Percentiles rank a stretch among this genome's conserved stretches.
phyloP scores from a whole-genome alignment of 768 basidiomycete genomes.

The Pilatotrama ljubarskyi region DNA sequence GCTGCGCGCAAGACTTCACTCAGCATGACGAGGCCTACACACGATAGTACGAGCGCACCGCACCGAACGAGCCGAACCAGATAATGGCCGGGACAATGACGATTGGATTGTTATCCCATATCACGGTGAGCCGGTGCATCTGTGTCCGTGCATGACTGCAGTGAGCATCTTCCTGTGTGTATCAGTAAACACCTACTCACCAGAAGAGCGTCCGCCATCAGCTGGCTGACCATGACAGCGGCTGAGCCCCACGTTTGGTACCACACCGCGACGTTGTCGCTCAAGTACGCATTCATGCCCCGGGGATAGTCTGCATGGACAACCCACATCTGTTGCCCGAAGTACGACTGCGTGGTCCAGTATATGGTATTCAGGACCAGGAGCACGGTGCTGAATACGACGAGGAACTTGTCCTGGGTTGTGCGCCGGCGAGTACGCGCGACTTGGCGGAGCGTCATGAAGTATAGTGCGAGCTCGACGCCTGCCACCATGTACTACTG shows the following conservation, averaged over 20 bases:
- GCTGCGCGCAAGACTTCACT: slow-evolving; percentile 26
- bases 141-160: neutral
- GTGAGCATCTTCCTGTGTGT: neutral
- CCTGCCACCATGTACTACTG: slow-evolving; percentile 3
- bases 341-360: slow-evolving; percentile 29
- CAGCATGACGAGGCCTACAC: too few relatives aligned
- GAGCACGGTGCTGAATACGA: slow-evolving; percentile 27
- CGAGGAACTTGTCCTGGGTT: slow-evolving; percentile 20
- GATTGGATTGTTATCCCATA: slow-evolving; percentile 26
- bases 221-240: slow-evolving; percentile 23
- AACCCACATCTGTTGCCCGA: slow-evolving; percentile 33
- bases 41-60: neutral
- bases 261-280: slow-evolving; percentile 21
- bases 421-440: slow-evolving; percentile 1
- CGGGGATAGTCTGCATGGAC: slow-evolving; percentile 26
- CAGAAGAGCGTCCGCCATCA: slow-evolving; percentile 31
- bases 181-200: slow-evolving; percentile 17
- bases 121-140: slow-evolving; percentile 29
- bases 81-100: slow-evolving; percentile 26
- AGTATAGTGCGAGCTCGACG: slow-evolving; percentile 25
- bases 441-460: slow-evolving; percentile 17
- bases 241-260: slow-evolving; percentile 30
- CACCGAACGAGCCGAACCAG: slow-evolving; percentile 29
- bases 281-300: slow-evolving; percentile 28
- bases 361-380: slow-evolving; percentile 32